phyloP scores from a whole-genome alignment of 495 filamentous ascomycete species.

The Tuber umbilicatum region DNA sequence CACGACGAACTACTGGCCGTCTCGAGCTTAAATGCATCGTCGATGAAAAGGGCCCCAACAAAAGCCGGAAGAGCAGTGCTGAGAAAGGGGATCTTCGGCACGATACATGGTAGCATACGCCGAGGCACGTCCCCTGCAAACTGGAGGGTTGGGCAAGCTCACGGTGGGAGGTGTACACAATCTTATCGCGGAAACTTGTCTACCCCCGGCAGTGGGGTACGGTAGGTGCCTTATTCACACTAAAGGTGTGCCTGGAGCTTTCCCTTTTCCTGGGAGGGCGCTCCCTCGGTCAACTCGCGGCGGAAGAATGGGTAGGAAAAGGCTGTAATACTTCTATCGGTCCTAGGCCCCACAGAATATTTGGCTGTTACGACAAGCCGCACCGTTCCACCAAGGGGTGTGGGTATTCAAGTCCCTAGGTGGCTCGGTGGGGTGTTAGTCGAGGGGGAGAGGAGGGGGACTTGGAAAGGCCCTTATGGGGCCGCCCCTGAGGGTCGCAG shows the following conservation, averaged over 20 bases:
- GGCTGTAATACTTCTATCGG: conserved; percentile 7
- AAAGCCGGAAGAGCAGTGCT: background rate
- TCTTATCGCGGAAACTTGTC: conserved; percentile 1
- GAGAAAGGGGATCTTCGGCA: conserved; percentile 2
- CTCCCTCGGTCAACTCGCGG: conserved; percentile 1
- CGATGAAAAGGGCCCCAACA: background rate
- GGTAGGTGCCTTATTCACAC: background rate
- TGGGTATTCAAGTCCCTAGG: conserved; percentile 8
- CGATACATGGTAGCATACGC: conserved; percentile 13
- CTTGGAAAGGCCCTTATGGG: conserved; percentile 7
- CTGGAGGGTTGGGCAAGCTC: background rate
- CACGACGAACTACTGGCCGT: conserved; percentile 4
- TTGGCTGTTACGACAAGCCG: background rate
- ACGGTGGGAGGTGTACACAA: background rate
- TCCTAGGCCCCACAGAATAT: background rate
- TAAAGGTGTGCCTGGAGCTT: background rate
- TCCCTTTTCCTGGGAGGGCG: background rate
- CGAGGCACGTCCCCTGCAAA: conserved; percentile 1
- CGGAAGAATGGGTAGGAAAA: background rate
- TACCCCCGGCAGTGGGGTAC: background rate
- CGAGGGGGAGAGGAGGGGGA: conserved; percentile 8
- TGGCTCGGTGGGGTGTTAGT: conserved; percentile 10
- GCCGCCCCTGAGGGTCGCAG: conserved; percentile 1
- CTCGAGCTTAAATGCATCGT: conserved; percentile 2
- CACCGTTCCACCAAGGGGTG: background rate